Evolutionary conservation across 768 basidiomycete species (phyloP), one percentile per base, ranked within the genome.

Genomic region (Pleurotus platypus): DNA sequence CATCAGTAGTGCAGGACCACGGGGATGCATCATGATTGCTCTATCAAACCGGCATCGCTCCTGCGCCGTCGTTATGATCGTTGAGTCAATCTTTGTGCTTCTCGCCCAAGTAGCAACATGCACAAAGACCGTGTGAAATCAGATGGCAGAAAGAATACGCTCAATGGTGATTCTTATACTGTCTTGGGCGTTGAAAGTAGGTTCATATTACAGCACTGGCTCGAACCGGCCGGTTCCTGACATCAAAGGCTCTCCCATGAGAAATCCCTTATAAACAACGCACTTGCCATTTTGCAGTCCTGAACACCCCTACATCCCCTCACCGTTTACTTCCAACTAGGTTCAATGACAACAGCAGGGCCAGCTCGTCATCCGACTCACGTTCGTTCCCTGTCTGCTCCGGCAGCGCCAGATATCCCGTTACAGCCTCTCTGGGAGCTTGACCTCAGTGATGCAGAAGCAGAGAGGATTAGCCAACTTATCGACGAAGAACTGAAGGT

Each of bases 401-500:
- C 42, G 13, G 42, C 20, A 4, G n/a, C 42, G 1, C 16, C 37
- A 39, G 51, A 16, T 18, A 12, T 26, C n/a, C 18, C 37, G n/a
- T 15, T 42, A 12, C 37, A 54, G 39, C 51, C 51, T 11, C 42
- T 54, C 39, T 54, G 51, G 51, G 51, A 54, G 11, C 37, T 40
- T 13, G 51, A 54, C 24, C 51, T 54, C 18, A 11, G 42, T 39
- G 51, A 79, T 18, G 75, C 71, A 49, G 69, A 76, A n/a, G 79
- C 82, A 6, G 66, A 70, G 9, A 75, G 70, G 37, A 71, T 76
- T 56, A 84, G 78, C 66, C 75, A 75, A 59, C 67, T 70, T 64
- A 84, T 84, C 62, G 82, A 84, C 65, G 80, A 84, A 49, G 82
- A 84, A 24, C 67, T 84, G 64, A 81, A 71, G 70, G 83, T 82